A percentile compares a stretch with the other conserved stretches of the same genome.
These are phyloP conservation scores for Annulohypoxylon moriforme DNA, from an alignment of 495 filamentous ascomycete species.

Conservation along the genomic window DNA sequence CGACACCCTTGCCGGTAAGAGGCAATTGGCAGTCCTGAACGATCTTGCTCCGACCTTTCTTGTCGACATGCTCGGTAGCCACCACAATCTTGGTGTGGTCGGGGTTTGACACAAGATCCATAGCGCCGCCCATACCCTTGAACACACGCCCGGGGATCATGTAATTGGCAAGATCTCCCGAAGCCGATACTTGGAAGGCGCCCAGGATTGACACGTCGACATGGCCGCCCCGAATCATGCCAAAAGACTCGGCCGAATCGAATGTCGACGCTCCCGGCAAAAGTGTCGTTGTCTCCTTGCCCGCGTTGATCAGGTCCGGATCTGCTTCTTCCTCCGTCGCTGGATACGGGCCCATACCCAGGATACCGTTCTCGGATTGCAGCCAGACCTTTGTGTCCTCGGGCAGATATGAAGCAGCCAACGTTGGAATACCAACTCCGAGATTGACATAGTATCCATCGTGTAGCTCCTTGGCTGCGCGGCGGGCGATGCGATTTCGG, in stretches of 20 bases:
- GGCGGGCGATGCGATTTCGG: constrained; percentile 67
- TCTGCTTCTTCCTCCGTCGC: constrained; percentile 63
- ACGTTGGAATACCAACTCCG: constrained; percentile 71
- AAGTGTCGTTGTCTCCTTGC: constrained; percentile 71
- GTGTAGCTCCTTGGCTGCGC: constrained; percentile 71
- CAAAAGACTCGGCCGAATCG: constrained; percentile 69
- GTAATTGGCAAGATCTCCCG: constrained; percentile 70
- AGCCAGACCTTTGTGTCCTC: constrained; percentile 64
- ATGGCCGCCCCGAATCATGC: constrained; percentile 71
- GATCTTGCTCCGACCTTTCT: constrained; percentile 69
- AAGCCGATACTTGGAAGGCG: constrained; percentile 68
- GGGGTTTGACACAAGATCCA: constrained; percentile 71
- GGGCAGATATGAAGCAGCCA: constrained; percentile 67
- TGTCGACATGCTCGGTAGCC: constrained; percentile 70
- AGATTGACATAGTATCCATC: constrained; percentile 75
- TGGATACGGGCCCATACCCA: constrained; percentile 73
- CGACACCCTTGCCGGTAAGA: constrained; percentile 64
- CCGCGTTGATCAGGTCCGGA: constrained; percentile 70
- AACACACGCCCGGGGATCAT: constrained; percentile 73
- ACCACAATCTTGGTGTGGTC: constrained; percentile 71
- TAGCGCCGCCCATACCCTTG: constrained; percentile 73
- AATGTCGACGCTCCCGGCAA: constrained; percentile 67
- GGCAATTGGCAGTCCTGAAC: constrained; percentile 67
- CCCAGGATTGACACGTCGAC: constrained; percentile 71
- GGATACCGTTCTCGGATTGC: constrained; percentile 71